Evolutionary conservation across 2,329 filamentous ascomycete genomes (phyloP).

Genomic region (Pestalotiopsis fici): DNA sequence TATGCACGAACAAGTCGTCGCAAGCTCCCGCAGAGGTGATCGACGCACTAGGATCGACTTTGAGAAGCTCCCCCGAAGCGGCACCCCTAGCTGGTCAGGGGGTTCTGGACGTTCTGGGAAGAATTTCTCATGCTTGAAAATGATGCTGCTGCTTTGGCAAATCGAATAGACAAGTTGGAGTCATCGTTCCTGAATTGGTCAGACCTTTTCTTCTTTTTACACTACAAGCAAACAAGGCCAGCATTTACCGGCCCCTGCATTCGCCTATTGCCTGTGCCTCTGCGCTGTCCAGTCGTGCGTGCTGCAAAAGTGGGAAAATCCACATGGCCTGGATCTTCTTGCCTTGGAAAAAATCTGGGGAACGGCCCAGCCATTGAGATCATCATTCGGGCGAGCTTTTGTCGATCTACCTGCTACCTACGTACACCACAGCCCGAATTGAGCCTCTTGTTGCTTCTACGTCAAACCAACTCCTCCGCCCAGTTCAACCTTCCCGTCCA

Average conservation of each 20-base stretch:
- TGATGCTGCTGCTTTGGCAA: not conserved
- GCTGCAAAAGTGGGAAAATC: not conserved
- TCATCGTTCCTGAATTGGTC: not conserved
- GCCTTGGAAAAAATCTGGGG: conserved; percentile 9
- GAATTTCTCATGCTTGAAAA: not conserved
- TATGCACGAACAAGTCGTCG: not conserved
- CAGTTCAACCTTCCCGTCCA: not conserved
- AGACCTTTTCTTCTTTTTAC: not conserved
- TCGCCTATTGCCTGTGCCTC: not conserved
- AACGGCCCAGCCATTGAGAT: conserved; percentile 9
- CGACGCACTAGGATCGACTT: conserved; percentile 3
- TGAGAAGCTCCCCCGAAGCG: not conserved
- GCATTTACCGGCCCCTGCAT: not conserved
- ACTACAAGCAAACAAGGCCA: not conserved
- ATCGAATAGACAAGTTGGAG: not conserved
- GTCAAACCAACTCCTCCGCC: not conserved
- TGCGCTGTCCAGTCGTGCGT: not conserved
- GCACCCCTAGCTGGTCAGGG: not conserved
- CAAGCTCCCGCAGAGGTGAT: conserved; percentile 2
- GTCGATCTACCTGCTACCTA: not conserved
- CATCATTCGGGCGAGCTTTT: not conserved
- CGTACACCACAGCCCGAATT: not conserved
- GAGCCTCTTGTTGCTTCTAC: not conserved
- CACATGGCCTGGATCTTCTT: not conserved
- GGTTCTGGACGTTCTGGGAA: not conserved